Evolutionary conservation across 768 basidiomycete species (phyloP), one percentile per base, ranked within the genome.

Genomic region (Lentinula edodes): DNA sequence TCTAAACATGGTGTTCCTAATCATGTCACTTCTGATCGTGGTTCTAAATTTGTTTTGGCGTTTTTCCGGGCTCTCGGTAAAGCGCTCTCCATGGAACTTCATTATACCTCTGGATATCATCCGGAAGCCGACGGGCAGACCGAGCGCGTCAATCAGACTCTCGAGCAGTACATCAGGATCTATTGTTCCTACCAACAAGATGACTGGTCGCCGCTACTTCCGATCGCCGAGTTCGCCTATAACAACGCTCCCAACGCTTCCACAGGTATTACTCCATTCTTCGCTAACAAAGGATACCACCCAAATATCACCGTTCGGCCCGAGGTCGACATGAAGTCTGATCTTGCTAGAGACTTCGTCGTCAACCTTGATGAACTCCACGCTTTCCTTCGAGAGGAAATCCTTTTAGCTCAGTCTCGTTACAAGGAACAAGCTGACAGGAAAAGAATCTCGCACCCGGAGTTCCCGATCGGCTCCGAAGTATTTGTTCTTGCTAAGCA

Each of bases 211-310:
- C 20, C 61, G 2, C 64, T 66, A 3, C 61, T 73, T 0, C 65
- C 68, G 15, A 62, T 66, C 10, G 66, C 71, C 0, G 70, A 73
- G 41, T 73, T 73, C n/a, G 65, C 69, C 4, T 72, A 68, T 63
- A 73, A 73, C 61, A 69, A 70, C 43, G 45, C 68, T 23, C 58
- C 63, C 6, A 65, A 67, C 38, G 45, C 69, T 0, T 64, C 70
- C 4, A 73, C 70, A 23, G 61, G 66, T 2, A 52, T 67, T n/a
- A 64, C 70, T 34, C 71, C 68, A 0, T 72, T 73, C 64, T 71
- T 66, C n/a, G 63, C 68, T 1, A 71, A 72, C 60, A 66, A 70
- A 46, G 69, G 72, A 16, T 72, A 66, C 32, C 60, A 72, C 54
- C 70, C 70, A 1, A 59, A 61, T 13, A 41, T 69, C 23, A 28